These are phyloP conservation scores for Gyrodon lividus DNA, from an alignment of 768 basidiomycete species.

Conservation along the genomic window DNA sequence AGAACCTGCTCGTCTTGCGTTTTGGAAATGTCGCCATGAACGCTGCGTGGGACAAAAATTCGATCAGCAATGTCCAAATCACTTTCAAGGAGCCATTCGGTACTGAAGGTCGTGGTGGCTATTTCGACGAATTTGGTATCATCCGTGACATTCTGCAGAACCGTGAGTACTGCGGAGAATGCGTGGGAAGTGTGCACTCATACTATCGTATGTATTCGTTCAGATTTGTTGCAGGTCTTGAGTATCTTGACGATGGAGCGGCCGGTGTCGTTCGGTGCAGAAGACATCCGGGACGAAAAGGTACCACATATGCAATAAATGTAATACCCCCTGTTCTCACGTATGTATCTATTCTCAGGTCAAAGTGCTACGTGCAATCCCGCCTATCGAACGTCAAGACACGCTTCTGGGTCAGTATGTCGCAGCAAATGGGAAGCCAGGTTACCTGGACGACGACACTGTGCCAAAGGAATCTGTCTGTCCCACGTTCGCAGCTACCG, in stretches of 20 bases:
- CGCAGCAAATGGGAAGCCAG: slow-evolving; percentile 86
- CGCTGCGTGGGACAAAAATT: slow-evolving; percentile 93
- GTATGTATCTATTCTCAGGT: slow-evolving; percentile 52
- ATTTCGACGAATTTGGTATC: slow-evolving; percentile 99
- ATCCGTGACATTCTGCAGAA: slow-evolving; percentile 98
- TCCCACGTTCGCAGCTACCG: slow-evolving; percentile 91
- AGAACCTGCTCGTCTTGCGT: slow-evolving; percentile 92
- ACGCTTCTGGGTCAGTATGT: slow-evolving; percentile 95
- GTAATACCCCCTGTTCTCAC: slow-evolving; percentile 17
- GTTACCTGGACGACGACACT: slow-evolving; percentile 96
- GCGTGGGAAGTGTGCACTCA: slow-evolving; percentile 6
- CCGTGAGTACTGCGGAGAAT: slow-evolving; percentile 59
- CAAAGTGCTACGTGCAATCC: slow-evolving; percentile 92
- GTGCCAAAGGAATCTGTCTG: slow-evolving; percentile 91
- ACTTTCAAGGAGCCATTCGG: slow-evolving; percentile 99
- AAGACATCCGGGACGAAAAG: slow-evolving; percentile 99
- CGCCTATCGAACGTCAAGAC: slow-evolving; percentile 73
- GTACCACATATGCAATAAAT: slow-evolving; percentile 37
- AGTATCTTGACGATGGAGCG: slow-evolving; percentile 97
- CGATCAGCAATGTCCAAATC: slow-evolving; percentile 95
- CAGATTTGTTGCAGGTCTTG: slow-evolving; percentile 93
- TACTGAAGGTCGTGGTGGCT: slow-evolving; percentile 99
- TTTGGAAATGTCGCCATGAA: slow-evolving; percentile 93
- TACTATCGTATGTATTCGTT: slow-evolving; percentile 17
- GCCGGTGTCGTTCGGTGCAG: slow-evolving; percentile 94